Evolutionary conservation across 2,329 filamentous ascomycete species (phyloP).

Genomic region (Trichoderma afroharzianum): DNA sequence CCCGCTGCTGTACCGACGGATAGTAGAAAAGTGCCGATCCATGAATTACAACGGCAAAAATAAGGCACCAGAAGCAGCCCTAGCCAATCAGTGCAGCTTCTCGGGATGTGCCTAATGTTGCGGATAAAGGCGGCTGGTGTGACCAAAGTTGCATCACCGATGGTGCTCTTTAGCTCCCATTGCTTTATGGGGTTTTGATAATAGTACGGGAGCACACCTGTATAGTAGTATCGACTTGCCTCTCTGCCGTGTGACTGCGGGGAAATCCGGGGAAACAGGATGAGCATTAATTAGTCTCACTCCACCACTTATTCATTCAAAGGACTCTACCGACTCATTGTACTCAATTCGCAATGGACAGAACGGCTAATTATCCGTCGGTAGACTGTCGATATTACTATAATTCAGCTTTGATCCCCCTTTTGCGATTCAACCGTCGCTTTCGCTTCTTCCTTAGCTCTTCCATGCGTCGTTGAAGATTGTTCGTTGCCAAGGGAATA

Average conservation of each 20-base stretch:
- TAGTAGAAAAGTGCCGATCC: background rate
- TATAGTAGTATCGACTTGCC: background rate
- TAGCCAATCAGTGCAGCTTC: background rate
- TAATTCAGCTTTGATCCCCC: background rate
- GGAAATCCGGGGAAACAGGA: slow-evolving; percentile 9
- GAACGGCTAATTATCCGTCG: background rate
- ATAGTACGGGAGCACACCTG: background rate
- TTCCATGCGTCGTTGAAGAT: background rate
- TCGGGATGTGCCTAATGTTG: slow-evolving; percentile 11
- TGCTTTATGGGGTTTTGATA: background rate
- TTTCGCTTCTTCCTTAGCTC: background rate
- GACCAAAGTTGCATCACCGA: background rate
- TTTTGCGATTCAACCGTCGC: background rate
- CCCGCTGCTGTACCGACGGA: slow-evolving; percentile 2
- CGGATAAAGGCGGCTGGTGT: background rate
- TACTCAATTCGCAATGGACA: background rate
- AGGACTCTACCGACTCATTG: background rate
- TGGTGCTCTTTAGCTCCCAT: background rate
- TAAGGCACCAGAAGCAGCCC: background rate
- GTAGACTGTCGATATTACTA: background rate
- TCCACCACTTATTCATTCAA: background rate
- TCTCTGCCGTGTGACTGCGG: background rate
- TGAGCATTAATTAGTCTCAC: background rate
- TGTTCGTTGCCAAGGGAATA: background rate
- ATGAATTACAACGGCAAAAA: background rate